These are phyloP conservation scores for Coemansia biformis DNA, from an alignment of 192 early-diverging fungal species.

Conservation along the genomic window DNA sequence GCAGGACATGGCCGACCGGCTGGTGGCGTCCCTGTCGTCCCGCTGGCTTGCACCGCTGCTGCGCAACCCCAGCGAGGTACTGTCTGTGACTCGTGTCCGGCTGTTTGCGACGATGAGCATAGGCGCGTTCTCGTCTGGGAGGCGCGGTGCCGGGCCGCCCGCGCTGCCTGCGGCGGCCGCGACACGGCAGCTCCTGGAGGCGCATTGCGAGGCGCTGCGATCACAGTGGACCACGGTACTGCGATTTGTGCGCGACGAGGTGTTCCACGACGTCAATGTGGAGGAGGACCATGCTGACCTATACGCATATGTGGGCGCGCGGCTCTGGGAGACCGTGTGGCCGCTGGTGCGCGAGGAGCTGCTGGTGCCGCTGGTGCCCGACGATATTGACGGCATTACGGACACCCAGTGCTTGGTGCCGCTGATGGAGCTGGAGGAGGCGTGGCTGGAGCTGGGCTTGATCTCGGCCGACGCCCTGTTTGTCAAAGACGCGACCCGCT, in stretches of 20 bases:
- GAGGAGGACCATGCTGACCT: conserved; percentile 35
- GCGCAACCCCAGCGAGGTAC: conserved; percentile 18
- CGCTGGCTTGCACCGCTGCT: conserved; percentile 33
- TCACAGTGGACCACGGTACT: conserved; percentile 33
- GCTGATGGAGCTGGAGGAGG: conserved; percentile 33
- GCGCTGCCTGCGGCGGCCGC: background rate
- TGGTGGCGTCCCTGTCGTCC: conserved; percentile 17
- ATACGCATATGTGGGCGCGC: conserved; percentile 24
- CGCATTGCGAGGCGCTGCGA: conserved; percentile 19
- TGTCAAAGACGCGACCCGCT: conserved; percentile 20
- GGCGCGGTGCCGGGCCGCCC: background rate
- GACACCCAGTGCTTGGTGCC: conserved; percentile 28
- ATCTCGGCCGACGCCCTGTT: conserved; percentile 11
- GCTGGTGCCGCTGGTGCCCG: conserved; percentile 23
- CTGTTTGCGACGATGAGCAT: conserved; percentile 32
- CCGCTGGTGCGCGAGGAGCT: conserved; percentile 19
- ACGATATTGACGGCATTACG: conserved; percentile 11
- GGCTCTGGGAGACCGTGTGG: conserved; percentile 25
- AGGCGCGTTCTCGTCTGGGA: conserved; percentile 20
- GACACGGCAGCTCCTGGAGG: background rate
- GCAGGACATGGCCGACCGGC: conserved; percentile 9
- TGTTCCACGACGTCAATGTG: conserved; percentile 37
- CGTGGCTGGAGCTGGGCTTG: conserved; percentile 29
- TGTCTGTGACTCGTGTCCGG: conserved; percentile 17
- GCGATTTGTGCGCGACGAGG: conserved; percentile 28